Evolutionary conservation across 2,329 filamentous ascomycete genomes (phyloP), one percentile per base, ranked within the genome.

Genomic region (Penicillium sp.): DNA sequence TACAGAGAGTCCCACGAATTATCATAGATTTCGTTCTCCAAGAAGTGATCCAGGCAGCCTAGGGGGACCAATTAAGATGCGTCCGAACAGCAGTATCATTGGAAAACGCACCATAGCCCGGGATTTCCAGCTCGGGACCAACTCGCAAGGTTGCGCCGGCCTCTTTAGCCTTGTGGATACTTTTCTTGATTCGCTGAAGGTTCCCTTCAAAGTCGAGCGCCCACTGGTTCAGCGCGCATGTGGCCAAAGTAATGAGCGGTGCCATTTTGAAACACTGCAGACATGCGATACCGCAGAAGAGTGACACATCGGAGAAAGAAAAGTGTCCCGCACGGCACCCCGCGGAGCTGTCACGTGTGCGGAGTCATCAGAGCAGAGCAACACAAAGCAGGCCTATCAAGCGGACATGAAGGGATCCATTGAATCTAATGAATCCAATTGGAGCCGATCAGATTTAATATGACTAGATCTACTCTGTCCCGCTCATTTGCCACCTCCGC

Each of bases 121-220:
- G 77, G 43, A 81, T 78, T 59, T 80, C 78, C 5, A 81, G 72
- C 66, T 74, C 83, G 2, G 80, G 83, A 3, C 83, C 83, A 2
- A 82, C 79, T 45, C 86, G 78, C n/a, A 89, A 69, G 8, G 77
- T 81, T n/a, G 86, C 85, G 21, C 84, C 83, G 3, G 77, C 76
- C 40, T 73, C 74, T 68, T 88, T 89, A 15, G 86, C 84, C 49
- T 73, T 59, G 29, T 71, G 75, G 59, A 89, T 85, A 49, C 81
- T 84, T 66, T 87, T 77, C 15, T 85, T 78, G 56, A 89, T 88
- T 15, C 87, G 77, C 42, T 80, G 76, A 2, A 77, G 69, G 63
- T 90, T 90, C 30, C 85, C 85, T 55, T 82, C 76, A 60, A 83
- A 87, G 63, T 87, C 85, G 7, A 88, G 76, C 46, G 81, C 72